Percentiles rank a stretch among this genome's conserved stretches.
These are phyloP conservation scores for Spergularia azorica DNA, from an alignment of 179 eudicot species.

Conservation along the genomic window DNA sequence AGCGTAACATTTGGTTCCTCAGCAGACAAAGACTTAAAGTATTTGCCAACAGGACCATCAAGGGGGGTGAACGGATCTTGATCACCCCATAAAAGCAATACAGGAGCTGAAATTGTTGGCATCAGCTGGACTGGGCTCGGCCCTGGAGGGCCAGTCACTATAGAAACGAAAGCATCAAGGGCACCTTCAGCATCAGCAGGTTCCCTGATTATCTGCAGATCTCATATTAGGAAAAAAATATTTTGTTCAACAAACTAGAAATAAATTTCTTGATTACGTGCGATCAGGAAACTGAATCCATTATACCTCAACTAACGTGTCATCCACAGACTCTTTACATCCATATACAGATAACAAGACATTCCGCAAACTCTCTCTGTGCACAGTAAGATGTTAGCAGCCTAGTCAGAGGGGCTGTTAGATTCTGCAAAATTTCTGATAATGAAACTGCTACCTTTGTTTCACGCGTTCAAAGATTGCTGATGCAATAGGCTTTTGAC, in stretches of 20 bases:
- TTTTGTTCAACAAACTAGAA: not conserved
- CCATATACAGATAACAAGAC: constrained; percentile 75
- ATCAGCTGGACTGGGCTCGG: constrained; percentile 82
- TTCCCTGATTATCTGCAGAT: constrained; percentile 64
- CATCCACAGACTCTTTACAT: constrained; percentile 82
- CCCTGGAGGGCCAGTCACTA: constrained; percentile 93
- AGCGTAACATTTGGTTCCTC: constrained; percentile 49
- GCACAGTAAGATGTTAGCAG: constrained; percentile 11
- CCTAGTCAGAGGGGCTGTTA: not conserved
- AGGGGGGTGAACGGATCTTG: constrained; percentile 88
- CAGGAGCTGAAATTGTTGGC: constrained; percentile 57
- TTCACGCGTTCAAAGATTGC: constrained; percentile 70
- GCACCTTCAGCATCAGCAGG: constrained; percentile 87
- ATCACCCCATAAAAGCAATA: constrained; percentile 86
- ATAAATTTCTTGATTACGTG: not conserved
- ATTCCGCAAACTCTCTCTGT: constrained; percentile 68
- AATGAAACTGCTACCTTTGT: constrained; percentile 42
- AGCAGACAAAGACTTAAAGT: constrained; percentile 60
- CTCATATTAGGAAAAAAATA: not conserved
- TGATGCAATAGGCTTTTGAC: constrained; percentile 79
- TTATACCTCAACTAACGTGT: constrained; percentile 80
- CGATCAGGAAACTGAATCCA: not conserved
- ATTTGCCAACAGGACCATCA: constrained; percentile 93
- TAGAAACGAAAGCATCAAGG: constrained; percentile 88
- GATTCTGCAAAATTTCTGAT: not conserved